These are phyloP conservation scores for Penicillium digitatum DNA, from an alignment of 2,329 filamentous ascomycete species.

Conservation along the genomic window DNA sequence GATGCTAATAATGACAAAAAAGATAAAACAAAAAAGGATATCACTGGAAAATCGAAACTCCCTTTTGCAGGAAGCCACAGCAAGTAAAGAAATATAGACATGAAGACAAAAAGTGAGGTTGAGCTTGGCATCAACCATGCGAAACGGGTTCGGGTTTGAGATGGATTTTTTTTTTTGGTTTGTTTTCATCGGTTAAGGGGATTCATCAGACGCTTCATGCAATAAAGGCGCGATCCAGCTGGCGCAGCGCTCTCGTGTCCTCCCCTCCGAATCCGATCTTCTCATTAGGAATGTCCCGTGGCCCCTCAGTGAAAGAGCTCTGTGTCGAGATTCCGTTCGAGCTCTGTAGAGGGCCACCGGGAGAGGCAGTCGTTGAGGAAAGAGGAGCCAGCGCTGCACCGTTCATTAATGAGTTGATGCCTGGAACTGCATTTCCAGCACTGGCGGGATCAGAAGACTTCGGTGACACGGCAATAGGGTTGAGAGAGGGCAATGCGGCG, in stretches of 20 bases:
- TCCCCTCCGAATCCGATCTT: constrained; percentile 57
- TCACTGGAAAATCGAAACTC: constrained; percentile 16
- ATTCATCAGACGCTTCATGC: constrained; percentile 22
- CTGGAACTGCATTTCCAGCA: constrained; percentile 49
- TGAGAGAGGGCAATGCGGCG: constrained; percentile 14
- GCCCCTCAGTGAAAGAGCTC: constrained; percentile 34
- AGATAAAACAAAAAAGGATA: constrained; percentile 17
- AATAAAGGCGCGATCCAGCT: constrained; percentile 57
- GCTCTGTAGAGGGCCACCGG: constrained; percentile 18
- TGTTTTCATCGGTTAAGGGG: not conserved
- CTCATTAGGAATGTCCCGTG: constrained; percentile 55
- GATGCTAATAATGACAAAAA: constrained; percentile 18
- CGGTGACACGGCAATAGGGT: constrained; percentile 18
- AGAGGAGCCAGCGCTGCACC: constrained; percentile 30
- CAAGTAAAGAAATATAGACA: constrained; percentile 2
- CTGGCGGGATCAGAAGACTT: constrained; percentile 26
- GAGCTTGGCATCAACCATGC: not conserved
- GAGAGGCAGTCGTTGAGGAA: constrained; percentile 24
- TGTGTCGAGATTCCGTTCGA: constrained; percentile 8
- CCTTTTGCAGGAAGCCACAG: not conserved
- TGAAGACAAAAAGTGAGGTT: not conserved
- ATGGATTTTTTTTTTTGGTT: not conserved
- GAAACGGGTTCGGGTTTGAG: not conserved
- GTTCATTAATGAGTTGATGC: constrained; percentile 49
- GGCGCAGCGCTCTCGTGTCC: constrained; percentile 62